phyloP scores from a whole-genome alignment of 768 basidiomycete species.

The Calocybe cyanea region DNA sequence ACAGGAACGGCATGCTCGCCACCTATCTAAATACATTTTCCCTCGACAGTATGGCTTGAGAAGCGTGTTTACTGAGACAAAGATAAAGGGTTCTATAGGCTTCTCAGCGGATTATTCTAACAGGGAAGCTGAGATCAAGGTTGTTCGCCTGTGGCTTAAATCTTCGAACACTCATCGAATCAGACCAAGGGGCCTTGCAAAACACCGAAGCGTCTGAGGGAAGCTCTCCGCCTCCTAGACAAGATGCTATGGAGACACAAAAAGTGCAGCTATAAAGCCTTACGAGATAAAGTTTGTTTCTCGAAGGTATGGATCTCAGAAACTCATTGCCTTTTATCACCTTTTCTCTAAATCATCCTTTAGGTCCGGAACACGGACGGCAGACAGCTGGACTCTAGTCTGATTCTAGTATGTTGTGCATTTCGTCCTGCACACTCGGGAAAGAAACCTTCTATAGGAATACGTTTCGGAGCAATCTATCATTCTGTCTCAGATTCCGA shows the following conservation, averaged over 20 bases:
- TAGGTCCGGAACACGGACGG: conserved; percentile 38
- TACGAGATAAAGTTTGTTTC: conserved; percentile 66
- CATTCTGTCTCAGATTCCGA: conserved; percentile 48
- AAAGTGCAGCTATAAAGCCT: conserved; percentile 65
- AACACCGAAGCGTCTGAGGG: conserved; percentile 72
- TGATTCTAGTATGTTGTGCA: conserved; percentile 52
- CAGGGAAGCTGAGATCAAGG: conserved; percentile 71
- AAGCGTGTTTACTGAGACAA: conserved; percentile 46
- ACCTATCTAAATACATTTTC: conserved; percentile 81
- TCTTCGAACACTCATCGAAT: not conserved
- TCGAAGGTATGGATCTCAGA: conserved; percentile 55
- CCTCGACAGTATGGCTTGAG: conserved; percentile 70
- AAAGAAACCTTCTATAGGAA: conserved; percentile 42
- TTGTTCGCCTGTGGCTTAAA: conserved; percentile 20
- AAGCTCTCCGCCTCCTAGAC: conserved; percentile 49
- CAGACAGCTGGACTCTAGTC: conserved; percentile 49
- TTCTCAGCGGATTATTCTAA: conserved; percentile 51
- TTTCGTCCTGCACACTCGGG: not conserved
- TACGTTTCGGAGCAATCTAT: conserved; percentile 69
- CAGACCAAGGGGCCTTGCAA: conserved; percentile 46
- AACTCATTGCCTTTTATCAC: not conserved
- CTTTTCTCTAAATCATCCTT: not conserved
- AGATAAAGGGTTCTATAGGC: conserved; percentile 23
- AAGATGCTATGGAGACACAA: conserved; percentile 63
- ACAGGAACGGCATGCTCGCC: conserved; percentile 50